Evolutionary conservation across 2,329 filamentous ascomycete genomes (phyloP).

Genomic region (Pseudogymnoascus sp.): DNA sequence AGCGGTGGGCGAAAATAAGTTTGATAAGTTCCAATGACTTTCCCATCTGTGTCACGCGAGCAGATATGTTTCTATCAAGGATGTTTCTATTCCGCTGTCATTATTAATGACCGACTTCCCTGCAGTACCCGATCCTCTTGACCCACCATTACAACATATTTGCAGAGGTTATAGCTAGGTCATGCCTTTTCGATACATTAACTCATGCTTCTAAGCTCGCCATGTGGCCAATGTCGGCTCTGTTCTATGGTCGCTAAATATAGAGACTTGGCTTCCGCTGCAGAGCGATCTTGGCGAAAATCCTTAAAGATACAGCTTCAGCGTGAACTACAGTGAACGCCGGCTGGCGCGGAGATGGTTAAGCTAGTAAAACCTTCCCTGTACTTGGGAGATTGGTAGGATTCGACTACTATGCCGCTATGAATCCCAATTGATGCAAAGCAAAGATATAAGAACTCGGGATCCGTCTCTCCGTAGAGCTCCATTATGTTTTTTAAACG

Average conservation of each 20-base stretch:
- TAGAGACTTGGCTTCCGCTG: not conserved
- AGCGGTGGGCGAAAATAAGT: not conserved
- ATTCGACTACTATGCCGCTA: not conserved
- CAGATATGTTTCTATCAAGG: not conserved
- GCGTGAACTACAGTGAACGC: not conserved
- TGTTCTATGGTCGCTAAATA: not conserved
- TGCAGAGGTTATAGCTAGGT: not conserved
- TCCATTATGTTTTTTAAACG: not conserved
- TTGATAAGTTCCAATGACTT: not conserved
- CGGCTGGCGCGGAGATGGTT: not conserved
- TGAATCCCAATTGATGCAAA: not conserved
- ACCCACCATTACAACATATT: not conserved
- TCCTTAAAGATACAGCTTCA: not conserved
- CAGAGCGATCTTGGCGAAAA: not conserved
- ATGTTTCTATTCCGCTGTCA: not conserved
- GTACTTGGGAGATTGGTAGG: not conserved
- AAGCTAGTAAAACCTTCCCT: not conserved
- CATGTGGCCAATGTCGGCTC: not conserved
- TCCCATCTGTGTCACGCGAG: not conserved
- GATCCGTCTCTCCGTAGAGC: not conserved
- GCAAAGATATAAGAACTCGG: not conserved
- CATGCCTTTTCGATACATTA: not conserved
- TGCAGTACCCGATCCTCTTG: not conserved
- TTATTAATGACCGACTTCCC: not conserved
- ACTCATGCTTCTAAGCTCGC: not conserved